Evolutionary conservation across 2,329 filamentous ascomycete genomes (phyloP), one percentile per base, ranked within the genome.

Genomic region (Lecanoromycetidae sp.): DNA sequence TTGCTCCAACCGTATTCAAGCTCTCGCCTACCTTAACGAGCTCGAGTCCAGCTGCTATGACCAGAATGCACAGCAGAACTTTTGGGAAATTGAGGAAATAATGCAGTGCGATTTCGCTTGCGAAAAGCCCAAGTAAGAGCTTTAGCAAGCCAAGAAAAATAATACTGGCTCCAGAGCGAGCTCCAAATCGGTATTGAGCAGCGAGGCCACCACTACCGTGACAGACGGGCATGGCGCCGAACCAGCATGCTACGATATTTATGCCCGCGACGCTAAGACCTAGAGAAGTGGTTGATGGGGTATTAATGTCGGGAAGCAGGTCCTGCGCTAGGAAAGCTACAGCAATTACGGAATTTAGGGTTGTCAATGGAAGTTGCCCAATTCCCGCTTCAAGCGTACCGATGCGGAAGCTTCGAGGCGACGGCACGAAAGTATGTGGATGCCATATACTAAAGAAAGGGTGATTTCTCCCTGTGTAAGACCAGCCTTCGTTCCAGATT

Each of bases 141-240:
- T 95, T 95, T 51, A 84, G 65, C 0, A 76, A 37, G 0, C 90
- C 90, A 0, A 96, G 75, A 20, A 94, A 61, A 44, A 95, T 77
- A 52, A 95, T 75, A 56, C 82, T 87, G 0, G 86, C 79, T 8
- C 90, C 90, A 50, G 85, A 93, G 39, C 90, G 80, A 4, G 90
- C 88, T 0, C 90, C 90, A 56, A 96, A 96, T 4, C 87, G 79
- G 62, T 87, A 86, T 61, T 96, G 90, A 0, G 84, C 91, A 4
- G 91, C 91, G 0, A 96, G 70, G 0, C 90, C 90, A 2, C 90
- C 90, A 0, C 87, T 87, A 4, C 90, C 90, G 61, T 96, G 91
- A 60, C 91, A 96, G 3, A 91, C 80, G 3, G 90, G 91, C 91
- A 95, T 96, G 4, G 83, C 84, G 39, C 88, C 88, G 57, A 94